These are phyloP conservation scores for Myxozyma sirexii DNA, from an alignment of 805 yeast genomes.

Conservation along the genomic window DNA sequence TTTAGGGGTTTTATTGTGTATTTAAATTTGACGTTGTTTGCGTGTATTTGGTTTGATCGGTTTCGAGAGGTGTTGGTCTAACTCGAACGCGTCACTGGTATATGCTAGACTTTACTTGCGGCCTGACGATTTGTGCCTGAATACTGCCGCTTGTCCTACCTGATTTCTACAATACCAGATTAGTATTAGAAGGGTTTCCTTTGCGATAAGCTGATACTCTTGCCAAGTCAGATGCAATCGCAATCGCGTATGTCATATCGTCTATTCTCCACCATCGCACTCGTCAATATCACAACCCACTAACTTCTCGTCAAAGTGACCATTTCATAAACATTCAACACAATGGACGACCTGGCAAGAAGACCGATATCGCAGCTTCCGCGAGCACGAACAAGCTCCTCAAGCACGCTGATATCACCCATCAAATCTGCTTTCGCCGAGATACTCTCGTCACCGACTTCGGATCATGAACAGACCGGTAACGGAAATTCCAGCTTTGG, in stretches of 20 bases:
- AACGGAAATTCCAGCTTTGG: not conserved
- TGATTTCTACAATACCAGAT: no score
- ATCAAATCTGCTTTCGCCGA: not conserved
- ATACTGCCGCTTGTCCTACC: no score
- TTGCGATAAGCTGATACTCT: no score
- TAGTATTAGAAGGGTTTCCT: no score
- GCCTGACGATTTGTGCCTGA: no score
- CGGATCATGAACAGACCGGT: not conserved
- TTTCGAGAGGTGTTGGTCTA: no score
- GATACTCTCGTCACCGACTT: not conserved
- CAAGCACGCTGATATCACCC: not conserved
- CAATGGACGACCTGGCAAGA: constrained; percentile 1
- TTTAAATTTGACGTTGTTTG: no score
- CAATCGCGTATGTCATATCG: not conserved
- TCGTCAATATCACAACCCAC: not conserved
- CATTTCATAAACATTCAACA: not conserved
- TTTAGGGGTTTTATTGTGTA: not conserved
- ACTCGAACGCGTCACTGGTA: no score
- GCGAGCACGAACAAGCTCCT: not conserved
- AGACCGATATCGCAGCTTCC: not conserved
- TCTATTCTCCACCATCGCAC: not conserved
- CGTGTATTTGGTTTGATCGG: not conserved
- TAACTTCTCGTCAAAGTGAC: not conserved
- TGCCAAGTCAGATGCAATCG: not conserved
- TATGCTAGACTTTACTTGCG: no score